A percentile compares a stretch with the other conserved stretches of the same genome.
Evolutionary conservation across 805 yeast species (phyloP).

Genomic region (Saccharomycopsis capsularis): DNA sequence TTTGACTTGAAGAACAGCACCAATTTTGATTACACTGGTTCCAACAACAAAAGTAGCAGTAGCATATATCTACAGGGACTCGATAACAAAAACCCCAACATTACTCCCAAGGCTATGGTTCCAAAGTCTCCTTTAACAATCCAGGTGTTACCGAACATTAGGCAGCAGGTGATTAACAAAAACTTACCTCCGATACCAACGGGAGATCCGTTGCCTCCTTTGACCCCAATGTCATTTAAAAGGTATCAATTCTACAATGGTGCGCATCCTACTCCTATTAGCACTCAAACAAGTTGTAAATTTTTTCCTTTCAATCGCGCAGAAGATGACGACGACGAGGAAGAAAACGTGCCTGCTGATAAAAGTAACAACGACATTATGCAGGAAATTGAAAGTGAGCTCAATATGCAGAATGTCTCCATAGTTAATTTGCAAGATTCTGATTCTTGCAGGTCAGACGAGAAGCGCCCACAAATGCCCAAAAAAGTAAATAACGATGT

Average conservation of each 20-base stretch:
- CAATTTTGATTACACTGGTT: not conserved
- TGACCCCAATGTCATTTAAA: conserved; percentile 9
- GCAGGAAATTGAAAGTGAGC: conserved; percentile 21
- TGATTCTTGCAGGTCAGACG: too few relatives aligned
- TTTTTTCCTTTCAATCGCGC: conserved; percentile 6
- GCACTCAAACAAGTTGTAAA: conserved; percentile 1
- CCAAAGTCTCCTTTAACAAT: not conserved
- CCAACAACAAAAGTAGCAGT: not conserved
- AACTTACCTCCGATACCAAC: conserved; percentile 22
- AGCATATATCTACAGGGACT: not conserved
- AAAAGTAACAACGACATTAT: conserved; percentile 20
- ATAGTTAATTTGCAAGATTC: conserved; percentile 5
- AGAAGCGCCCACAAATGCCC: not conserved
- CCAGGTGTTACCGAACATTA: not conserved
- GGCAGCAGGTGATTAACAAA: conserved; percentile 14
- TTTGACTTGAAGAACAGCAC: not conserved
- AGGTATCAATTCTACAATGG: conserved; percentile 1
- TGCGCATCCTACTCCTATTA: conserved; percentile 16
- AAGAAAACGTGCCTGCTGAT: not conserved
- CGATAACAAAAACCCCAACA: not conserved
- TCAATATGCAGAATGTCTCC: conserved; percentile 8
- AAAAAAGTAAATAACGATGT: not conserved
- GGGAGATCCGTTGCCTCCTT: conserved; percentile 10
- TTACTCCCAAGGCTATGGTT: not conserved
- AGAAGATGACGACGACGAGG: conserved; percentile 16